Conservation (phyloP, 768 basidiomycete species). For the Lepiota venenata region DNA sequence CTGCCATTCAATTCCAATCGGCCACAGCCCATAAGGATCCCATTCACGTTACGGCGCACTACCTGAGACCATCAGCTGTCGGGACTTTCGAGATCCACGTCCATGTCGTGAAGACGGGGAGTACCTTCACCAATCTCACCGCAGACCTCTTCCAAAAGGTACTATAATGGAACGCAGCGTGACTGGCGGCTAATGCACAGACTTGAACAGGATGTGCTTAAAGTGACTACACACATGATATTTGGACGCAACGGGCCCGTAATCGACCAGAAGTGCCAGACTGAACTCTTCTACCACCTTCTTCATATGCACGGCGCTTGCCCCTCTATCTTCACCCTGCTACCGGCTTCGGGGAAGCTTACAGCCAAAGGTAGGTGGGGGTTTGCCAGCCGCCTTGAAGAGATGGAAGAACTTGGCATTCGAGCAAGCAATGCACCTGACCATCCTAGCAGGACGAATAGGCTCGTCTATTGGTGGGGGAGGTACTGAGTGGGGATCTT, state of each 20-base stretch:
- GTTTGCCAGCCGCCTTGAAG: constrained; percentile 30
- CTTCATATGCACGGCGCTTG: constrained; percentile 55
- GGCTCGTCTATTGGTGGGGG: constrained; percentile 46
- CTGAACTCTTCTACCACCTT: constrained; percentile 45
- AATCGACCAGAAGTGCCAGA: constrained; percentile 19
- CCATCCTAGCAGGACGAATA: constrained; percentile 33
- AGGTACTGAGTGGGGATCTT: constrained; percentile 56
- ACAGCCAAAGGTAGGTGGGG: constrained; percentile 28
- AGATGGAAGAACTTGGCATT: constrained; percentile 40
- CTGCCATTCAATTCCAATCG: constrained; percentile 50
- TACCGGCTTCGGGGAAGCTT: constrained; percentile 17
- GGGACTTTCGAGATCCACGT: constrained; percentile 46
- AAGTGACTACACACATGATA: constrained; percentile 50
- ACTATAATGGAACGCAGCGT: neutral
- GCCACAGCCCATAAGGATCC: constrained; percentile 48
- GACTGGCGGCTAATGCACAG: neutral
- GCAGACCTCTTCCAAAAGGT: constrained; percentile 62
- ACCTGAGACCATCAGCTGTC: constrained; percentile 39
- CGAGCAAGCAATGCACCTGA: constrained; percentile 33
- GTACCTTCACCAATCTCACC: constrained; percentile 51
- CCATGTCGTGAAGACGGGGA: constrained; percentile 44
- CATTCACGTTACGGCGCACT: constrained; percentile 60
- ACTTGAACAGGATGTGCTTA: constrained; percentile 37
- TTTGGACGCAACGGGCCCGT: constrained; percentile 45
- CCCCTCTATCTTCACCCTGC: constrained; percentile 57